Percentiles rank a stretch among this genome's conserved stretches.
These are phyloP conservation scores for Harrya chromipes DNA, from an alignment of 768 basidiomycete species.

Conservation along the genomic window DNA sequence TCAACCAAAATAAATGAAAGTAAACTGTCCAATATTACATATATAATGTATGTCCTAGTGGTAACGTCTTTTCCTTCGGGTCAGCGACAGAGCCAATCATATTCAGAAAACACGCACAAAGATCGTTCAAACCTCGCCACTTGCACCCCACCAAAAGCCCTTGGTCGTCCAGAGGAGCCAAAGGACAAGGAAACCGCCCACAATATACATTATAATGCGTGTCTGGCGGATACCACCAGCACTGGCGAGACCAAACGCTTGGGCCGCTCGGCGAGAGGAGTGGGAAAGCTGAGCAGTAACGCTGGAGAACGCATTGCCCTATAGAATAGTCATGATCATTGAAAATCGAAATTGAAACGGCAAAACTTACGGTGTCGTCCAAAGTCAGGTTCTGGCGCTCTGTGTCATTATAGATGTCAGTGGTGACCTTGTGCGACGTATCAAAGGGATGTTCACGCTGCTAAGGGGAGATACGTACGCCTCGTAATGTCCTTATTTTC, in stretches of 20 bases:
- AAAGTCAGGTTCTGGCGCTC: constrained; percentile 79
- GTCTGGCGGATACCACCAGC: constrained; percentile 65
- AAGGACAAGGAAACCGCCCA: constrained; percentile 50
- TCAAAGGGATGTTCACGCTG: neutral
- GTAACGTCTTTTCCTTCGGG: neutral
- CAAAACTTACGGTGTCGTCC: constrained; percentile 63
- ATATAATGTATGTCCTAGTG: neutral
- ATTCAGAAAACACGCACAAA: constrained; percentile 13
- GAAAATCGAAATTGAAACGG: neutral
- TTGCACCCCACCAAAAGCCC: constrained; percentile 43
- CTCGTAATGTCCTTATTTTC: constrained; percentile 77
- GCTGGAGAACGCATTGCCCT: constrained; percentile 67
- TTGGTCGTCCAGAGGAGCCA: constrained; percentile 55
- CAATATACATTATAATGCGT: constrained; percentile 61
- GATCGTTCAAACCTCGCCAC: constrained; percentile 12
- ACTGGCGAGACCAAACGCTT: constrained; percentile 66
- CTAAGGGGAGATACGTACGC: constrained; percentile 43
- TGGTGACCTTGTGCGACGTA: constrained; percentile 59
- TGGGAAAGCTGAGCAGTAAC: constrained; percentile 62
- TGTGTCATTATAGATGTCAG: constrained; percentile 81
- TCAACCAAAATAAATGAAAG: neutral
- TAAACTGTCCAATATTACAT: constrained; percentile 6
- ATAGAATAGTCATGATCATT: neutral
- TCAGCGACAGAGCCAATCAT: neutral
- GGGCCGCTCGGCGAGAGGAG: constrained; percentile 65